A percentile compares a stretch with the other conserved stretches of the same genome.
Conservation (phyloP, 805 yeast species). For the Wickerhamiella galacta region DNA sequence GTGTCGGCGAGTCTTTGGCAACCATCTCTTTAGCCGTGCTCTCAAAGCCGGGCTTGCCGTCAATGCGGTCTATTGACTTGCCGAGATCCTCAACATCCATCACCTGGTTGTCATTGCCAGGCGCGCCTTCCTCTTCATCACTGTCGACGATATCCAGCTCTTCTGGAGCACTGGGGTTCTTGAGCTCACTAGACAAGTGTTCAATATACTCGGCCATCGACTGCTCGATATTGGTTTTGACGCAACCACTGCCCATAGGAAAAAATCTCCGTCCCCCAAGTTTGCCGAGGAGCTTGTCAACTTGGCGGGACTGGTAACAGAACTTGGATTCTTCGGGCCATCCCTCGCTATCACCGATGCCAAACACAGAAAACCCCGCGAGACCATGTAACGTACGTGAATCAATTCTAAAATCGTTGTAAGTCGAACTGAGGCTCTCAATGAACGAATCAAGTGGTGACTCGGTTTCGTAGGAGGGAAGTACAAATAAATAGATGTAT, state of each 20-base stretch:
- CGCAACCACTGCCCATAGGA: constrained; percentile 72
- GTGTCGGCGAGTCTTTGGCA: constrained; percentile 76
- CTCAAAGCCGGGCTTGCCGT: constrained; percentile 2
- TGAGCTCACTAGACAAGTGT: constrained; percentile 39
- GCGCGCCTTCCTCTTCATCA: constrained; percentile 31
- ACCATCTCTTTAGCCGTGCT: constrained; percentile 61
- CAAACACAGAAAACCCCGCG: constrained; percentile 71
- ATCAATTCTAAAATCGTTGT: constrained; percentile 72
- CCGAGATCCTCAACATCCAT: constrained; percentile 90
- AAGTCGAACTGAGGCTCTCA: constrained; percentile 64
- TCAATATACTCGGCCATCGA: constrained; percentile 52
- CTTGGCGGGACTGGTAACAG: constrained; percentile 67
- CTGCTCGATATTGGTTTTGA: constrained; percentile 42
- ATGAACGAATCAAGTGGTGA: constrained; percentile 80
- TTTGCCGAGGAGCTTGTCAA: constrained; percentile 62
- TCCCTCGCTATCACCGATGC: constrained; percentile 74
- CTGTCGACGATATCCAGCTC: constrained; percentile 43
- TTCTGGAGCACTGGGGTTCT: constrained; percentile 49
- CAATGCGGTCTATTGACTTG: constrained; percentile 25
- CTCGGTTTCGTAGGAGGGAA: constrained; percentile 86
- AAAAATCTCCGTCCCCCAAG: constrained; percentile 74
- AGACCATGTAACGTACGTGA: constrained; percentile 55
- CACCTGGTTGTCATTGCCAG: constrained; percentile 27
- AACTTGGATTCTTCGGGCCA: constrained; percentile 55
- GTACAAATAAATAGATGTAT: constrained; percentile 46